phyloP scores from a whole-genome alignment of 2,329 filamentous ascomycete species.

The Sporothrix inflata region DNA sequence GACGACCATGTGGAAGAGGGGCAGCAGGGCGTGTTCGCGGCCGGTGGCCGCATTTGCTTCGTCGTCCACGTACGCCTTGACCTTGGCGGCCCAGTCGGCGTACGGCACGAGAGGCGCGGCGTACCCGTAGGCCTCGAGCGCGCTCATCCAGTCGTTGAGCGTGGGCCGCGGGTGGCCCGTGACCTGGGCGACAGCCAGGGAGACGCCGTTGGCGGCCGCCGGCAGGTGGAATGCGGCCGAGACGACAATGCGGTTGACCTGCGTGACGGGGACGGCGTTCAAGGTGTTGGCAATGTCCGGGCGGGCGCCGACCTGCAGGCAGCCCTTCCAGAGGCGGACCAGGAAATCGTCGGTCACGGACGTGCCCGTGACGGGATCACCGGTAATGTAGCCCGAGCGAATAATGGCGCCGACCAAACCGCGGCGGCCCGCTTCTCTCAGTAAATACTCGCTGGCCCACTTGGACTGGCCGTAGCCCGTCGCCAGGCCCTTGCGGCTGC shows the following conservation, averaged over 20 bases:
- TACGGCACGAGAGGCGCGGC: slow-evolving; percentile 68
- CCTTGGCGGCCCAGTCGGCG: slow-evolving; percentile 57
- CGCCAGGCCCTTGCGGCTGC: slow-evolving; percentile 73
- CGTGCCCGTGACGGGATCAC: slow-evolving; percentile 69
- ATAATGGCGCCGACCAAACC: slow-evolving; percentile 77
- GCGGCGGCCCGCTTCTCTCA: slow-evolving; percentile 75
- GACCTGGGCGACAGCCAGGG: slow-evolving; percentile 70
- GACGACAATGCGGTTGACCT: slow-evolving; percentile 79
- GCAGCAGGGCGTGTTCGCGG: slow-evolving; percentile 71
- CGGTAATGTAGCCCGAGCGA: slow-evolving; percentile 83
- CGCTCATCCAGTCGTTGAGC: slow-evolving; percentile 76
- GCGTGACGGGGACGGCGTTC: slow-evolving; percentile 85
- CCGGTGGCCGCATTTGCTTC: slow-evolving; percentile 60
- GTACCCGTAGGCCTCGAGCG: slow-evolving; percentile 75
- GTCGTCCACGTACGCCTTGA: slow-evolving; percentile 62
- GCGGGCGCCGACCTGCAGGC: slow-evolving; percentile 73
- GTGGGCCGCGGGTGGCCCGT: slow-evolving; percentile 78
- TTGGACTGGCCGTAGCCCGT: slow-evolving; percentile 93
- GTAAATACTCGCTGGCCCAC: slow-evolving; percentile 74
- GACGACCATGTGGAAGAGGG: slow-evolving; percentile 74
- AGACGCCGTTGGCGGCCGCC: slow-evolving; percentile 40
- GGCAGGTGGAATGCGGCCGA: slow-evolving; percentile 67
- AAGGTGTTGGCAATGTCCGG: slow-evolving; percentile 84
- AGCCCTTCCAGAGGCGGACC: slow-evolving; percentile 83
- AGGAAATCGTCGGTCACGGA: slow-evolving; percentile 89